Conservation (phyloP, 1,284 basidiomycete genomes). For the Salmacisia buchloeana region DNA sequence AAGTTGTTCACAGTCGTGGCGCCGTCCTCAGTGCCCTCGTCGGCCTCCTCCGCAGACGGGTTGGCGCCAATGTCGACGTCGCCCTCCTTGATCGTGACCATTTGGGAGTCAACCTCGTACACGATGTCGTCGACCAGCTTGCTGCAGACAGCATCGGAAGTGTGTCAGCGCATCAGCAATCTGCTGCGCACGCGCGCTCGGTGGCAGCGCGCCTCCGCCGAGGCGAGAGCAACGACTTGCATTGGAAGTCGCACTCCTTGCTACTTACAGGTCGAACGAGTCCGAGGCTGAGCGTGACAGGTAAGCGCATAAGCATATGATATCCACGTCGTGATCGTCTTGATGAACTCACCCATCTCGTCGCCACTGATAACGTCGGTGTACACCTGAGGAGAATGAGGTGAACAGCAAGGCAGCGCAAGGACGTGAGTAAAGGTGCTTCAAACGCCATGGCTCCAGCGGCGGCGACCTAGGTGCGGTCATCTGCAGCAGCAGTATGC, state of each 20-base stretch:
- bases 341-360: constrained; percentile 62
- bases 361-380: constrained; percentile 66
- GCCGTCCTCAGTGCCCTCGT: constrained; percentile 77
- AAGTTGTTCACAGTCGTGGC: constrained; percentile 77
- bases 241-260: too few relatives aligned
- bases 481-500: not conserved
- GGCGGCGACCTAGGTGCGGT: not conserved
- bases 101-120: constrained; percentile 79
- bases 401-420: constrained; percentile 51
- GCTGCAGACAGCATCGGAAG: constrained; percentile 53
- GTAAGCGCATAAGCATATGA: not conserved
- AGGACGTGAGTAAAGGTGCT: too few relatives aligned
- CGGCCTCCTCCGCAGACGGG: constrained; percentile 71
- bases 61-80: constrained; percentile 81
- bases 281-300: constrained; percentile 21
- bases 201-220: not conserved
- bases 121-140: constrained; percentile 77
- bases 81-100: constrained; percentile 72
- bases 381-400: constrained; percentile 59
- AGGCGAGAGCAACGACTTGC: not conserved
- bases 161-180: not conserved
- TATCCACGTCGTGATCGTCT: too few relatives aligned
- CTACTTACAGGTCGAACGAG: constrained; percentile 28
- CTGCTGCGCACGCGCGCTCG: too few relatives aligned
- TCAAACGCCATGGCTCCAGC: not conserved